These are phyloP conservation scores for Endocalyx cinctus DNA, from an alignment of 2,329 filamentous ascomycete genomes.

Conservation along the genomic window DNA sequence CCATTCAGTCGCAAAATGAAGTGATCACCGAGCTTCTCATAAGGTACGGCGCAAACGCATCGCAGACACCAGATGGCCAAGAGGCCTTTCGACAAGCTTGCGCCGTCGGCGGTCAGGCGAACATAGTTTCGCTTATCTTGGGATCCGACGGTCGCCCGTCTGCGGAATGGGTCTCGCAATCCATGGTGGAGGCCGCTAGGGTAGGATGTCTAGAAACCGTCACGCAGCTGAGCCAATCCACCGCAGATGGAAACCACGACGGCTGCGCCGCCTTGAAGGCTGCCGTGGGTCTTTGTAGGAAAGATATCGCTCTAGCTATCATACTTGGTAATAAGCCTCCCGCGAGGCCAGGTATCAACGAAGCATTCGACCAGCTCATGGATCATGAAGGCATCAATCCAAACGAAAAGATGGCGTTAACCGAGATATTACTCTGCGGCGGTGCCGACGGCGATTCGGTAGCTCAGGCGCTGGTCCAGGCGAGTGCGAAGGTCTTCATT, in stretches of 20 bases:
- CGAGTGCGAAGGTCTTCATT: slow-evolving; percentile 45
- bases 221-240: slow-evolving; percentile 44
- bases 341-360: slow-evolving; percentile 40
- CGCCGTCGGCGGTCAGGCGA: slow-evolving; percentile 37
- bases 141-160: slow-evolving; percentile 45
- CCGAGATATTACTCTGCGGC: slow-evolving; percentile 54
- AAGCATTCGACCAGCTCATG: slow-evolving; percentile 46
- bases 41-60: slow-evolving; percentile 45
- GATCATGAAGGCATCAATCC: slow-evolving; percentile 41
- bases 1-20: slow-evolving; percentile 40
- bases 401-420: slow-evolving; percentile 45
- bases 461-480: slow-evolving; percentile 42
- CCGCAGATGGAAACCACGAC: slow-evolving; percentile 49
- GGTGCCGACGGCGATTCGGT: slow-evolving; percentile 50
- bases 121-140: slow-evolving; percentile 44
- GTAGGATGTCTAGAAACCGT: slow-evolving; percentile 48
- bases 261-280: slow-evolving; percentile 47
- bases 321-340: slow-evolving; percentile 50
- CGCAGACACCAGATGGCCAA: slow-evolving; percentile 44
- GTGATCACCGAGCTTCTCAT: slow-evolving; percentile 44
- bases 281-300: slow-evolving; percentile 43
- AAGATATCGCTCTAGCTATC: slow-evolving; percentile 52
- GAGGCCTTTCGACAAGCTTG: slow-evolving; percentile 51
- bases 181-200: slow-evolving; percentile 46
- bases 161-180: slow-evolving; percentile 39